Evolutionary conservation across 305 asterid species (phyloP), one percentile per base, ranked within the genome.

Genomic region (Fraxinus xanthoxyloides): DNA sequence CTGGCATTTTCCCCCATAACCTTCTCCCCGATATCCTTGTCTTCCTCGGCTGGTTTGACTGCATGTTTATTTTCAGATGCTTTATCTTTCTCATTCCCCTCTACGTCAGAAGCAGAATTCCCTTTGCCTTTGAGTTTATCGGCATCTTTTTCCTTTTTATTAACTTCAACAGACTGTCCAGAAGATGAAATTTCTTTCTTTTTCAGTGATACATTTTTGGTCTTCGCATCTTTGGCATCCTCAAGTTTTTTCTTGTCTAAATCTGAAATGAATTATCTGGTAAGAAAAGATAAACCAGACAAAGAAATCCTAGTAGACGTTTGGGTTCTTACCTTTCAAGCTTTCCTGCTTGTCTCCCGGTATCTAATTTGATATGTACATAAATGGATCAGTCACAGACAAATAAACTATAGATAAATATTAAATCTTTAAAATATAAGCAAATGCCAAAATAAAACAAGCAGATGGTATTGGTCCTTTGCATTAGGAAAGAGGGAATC

Each of bases 341-440:
- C 76, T 78, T 76, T 86, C 92, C 36, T 90, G 88, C 90, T 93
- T 93, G 86, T 85, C 94, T 78, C 85, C 91, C 79, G 86, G 79
- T 89, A 85, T 89, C 99, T 91, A 80, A 56, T 83, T 76, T 81
- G 81, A 86, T 82, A 80, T 9, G 73, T 72, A 77, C 34, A 80
- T 83, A 85, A 70, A 83, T 21, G 75, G 81, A 80, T 85, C 76
- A 85, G 85, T 80, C 48, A 6, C 76, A 31, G 15, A 32, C 1
- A 34, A 72, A 32, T 72, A 17, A 32, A 72, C 13, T 31, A 34
- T 34, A 31, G 48, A 31, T 5, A 10, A 43, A 31, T 72, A 72
- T 72, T 6, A 72, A 72, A n/a, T 72, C 13, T 72, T 31, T 17
- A 31, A 15, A 61, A 9, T 9, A 24, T 31, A 61, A 8, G 72